Base-by-base conservation (phyloP, 345 rosid genomes). In the Bruguiera gymnorhiza region DNA sequence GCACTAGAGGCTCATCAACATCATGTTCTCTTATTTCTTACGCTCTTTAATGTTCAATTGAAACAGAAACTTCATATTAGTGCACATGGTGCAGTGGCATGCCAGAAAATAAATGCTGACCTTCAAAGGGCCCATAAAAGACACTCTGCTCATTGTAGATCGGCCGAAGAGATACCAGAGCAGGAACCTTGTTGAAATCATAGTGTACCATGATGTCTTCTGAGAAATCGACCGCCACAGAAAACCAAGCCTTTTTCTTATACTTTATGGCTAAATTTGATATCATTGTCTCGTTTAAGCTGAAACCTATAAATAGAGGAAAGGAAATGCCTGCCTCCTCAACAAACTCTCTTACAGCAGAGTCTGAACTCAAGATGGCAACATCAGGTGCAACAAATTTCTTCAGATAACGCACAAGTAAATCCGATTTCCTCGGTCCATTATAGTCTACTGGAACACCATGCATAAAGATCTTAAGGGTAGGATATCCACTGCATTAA, bases 61-160 rank as follows among this genome's bases (percentile, higher is more conserved):
- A 21, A 23, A 23, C 13, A 29, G 36, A 57, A 65, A 18, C 60
- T 21, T 21, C 30, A 0, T 1, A 56, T 9, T 43, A 71, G 27
- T 26, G 62, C 32, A 64, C 54, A 56, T 56, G 31, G 16, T 16
- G 1, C 46, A n/a, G 4, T 54, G n/a, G 27, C 20, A 63, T 11
- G n/a, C 31, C 48, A 6, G 8, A 55, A 36, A 56, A 46, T 56
- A 27, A 21, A 58, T 55, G 76, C 84, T 66, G 67, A 92, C 99
- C 98, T 86, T 95, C 98, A 76, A 90, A 90, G 31, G 98, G 99
- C 1, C 98, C 99, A 68, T 95, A 92, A 68, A 88, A 95, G 64
- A 83, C 75, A 60, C 76, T 84, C 68, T 75, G 84, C 76, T 92
- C 94, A 59, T 89, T 66, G 63, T 76, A 95, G 37, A 62, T 76